Evolutionary conservation across 2,329 filamentous ascomycete species (phyloP).

Genomic region (Sporothrix pseudoabietina): DNA sequence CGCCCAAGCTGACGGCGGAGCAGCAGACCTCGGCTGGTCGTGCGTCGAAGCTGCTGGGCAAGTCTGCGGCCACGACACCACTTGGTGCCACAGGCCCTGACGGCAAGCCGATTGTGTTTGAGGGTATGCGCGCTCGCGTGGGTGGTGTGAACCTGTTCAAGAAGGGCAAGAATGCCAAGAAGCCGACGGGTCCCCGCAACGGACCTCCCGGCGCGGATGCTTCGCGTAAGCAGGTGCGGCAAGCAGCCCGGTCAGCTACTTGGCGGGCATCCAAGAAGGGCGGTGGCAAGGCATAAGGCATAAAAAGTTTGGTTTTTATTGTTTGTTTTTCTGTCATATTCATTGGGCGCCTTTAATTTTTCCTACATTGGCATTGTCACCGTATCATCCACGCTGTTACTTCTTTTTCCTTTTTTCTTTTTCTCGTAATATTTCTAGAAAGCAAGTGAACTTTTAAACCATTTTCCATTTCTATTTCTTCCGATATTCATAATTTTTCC

Average conservation of each 20-base stretch:
- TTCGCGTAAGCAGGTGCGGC: constrained; percentile 50
- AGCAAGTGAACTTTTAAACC: not conserved
- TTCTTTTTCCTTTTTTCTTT: no score
- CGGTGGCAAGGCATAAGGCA: constrained; percentile 14
- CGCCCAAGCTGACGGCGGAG: constrained; percentile 67
- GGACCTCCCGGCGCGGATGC: constrained; percentile 37
- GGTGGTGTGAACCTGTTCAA: constrained; percentile 62
- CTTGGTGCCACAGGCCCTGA: not conserved
- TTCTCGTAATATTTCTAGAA: not conserved
- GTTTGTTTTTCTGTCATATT: not conserved
- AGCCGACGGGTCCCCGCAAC: constrained; percentile 31
- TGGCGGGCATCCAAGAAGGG: constrained; percentile 32
- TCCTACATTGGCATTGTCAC: constrained; percentile 3
- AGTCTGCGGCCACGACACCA: constrained; percentile 53
- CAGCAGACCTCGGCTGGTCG: constrained; percentile 73
- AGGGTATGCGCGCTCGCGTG: constrained; percentile 72
- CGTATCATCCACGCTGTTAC: not conserved
- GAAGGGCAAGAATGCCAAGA: constrained; percentile 46
- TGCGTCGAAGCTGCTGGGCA: constrained; percentile 72
- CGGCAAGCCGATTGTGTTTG: constrained; percentile 69
- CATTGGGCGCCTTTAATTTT: not conserved
- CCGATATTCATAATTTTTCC: not conserved
- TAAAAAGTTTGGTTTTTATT: not conserved
- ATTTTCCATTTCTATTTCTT: not conserved
- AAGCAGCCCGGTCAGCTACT: constrained; percentile 32